phyloP scores from a whole-genome alignment of 2,329 filamentous ascomycete species.

The Neocatenulostroma microsporum region DNA sequence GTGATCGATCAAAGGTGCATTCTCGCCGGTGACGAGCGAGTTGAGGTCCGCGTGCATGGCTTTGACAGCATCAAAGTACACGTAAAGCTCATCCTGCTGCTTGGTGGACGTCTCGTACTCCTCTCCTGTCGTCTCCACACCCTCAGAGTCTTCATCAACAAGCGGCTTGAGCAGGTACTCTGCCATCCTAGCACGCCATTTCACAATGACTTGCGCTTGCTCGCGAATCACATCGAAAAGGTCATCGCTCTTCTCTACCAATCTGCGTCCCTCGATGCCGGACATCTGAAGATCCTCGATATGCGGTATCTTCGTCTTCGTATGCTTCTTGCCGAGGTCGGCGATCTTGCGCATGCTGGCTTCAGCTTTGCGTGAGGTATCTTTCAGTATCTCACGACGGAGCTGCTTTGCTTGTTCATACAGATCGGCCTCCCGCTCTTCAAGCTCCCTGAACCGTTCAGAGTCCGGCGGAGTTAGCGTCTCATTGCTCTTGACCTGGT shows the following conservation, averaged over 20 bases:
- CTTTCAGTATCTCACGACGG: conserved; percentile 66
- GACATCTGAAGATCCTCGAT: conserved; percentile 46
- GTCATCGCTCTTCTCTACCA: conserved; percentile 58
- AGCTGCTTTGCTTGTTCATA: conserved; percentile 74
- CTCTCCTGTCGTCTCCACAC: conserved; percentile 71
- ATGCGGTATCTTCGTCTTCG: conserved; percentile 44
- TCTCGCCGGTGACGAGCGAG: conserved; percentile 65
- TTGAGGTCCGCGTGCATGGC: conserved; percentile 71
- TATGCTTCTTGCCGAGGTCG: conserved; percentile 35
- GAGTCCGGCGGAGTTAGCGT: conserved; percentile 58
- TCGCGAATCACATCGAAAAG: conserved; percentile 60
- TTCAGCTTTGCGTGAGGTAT: conserved; percentile 51
- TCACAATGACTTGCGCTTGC: conserved; percentile 62
- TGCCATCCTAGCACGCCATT: conserved; percentile 67
- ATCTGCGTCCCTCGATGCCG: conserved; percentile 64
- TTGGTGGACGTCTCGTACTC: conserved; percentile 85
- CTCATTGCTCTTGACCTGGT: conserved; percentile 68
- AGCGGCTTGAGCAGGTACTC: conserved; percentile 65
- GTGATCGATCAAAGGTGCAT: conserved; percentile 65
- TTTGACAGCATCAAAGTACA: conserved; percentile 72
- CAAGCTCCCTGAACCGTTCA: conserved; percentile 56
- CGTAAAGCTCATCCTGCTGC: conserved; percentile 80
- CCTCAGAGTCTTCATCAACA: conserved; percentile 68
- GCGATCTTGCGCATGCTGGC: conserved; percentile 57
- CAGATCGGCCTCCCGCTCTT: conserved; percentile 60